Percentiles rank a stretch among this genome's conserved stretches.
Evolutionary conservation across 495 filamentous ascomycete species (phyloP).

Genomic region (Podospora pseudopauciseta): DNA sequence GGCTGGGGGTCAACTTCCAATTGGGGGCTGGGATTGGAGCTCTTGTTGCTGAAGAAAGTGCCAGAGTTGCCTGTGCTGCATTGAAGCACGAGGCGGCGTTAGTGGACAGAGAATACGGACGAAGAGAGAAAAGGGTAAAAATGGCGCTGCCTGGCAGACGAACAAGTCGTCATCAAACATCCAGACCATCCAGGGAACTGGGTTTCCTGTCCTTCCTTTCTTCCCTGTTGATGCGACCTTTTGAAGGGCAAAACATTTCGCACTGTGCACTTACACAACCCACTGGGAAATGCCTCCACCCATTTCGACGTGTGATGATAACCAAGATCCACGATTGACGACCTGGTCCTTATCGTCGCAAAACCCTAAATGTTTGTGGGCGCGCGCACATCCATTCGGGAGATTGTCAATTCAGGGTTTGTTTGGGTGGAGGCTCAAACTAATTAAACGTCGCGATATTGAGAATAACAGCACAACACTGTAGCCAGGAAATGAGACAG

Average conservation of each 20-base stretch:
- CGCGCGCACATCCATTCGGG: slow-evolving; percentile 3
- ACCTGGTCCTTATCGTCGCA: slow-evolving; percentile 4
- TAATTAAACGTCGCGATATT: neutral
- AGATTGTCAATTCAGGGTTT: neutral
- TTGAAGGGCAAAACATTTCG: neutral
- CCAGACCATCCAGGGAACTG: slow-evolving; percentile 6
- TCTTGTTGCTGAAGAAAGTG: neutral
- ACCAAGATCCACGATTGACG: neutral
- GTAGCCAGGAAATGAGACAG: neutral
- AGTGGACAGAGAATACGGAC: neutral
- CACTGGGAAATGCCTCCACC: slow-evolving; percentile 1
- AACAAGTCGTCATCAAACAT: neutral
- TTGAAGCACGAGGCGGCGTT: neutral
- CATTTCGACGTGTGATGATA: slow-evolving; percentile 5
- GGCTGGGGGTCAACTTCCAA: slow-evolving; percentile 10
- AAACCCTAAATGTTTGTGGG: slow-evolving; percentile 4
- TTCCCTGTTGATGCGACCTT: neutral
- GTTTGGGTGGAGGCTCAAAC: neutral
- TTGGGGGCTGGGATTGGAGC: slow-evolving; percentile 5
- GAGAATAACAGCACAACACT: too few relatives aligned
- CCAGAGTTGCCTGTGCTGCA: neutral
- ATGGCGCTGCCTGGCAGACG: neutral
- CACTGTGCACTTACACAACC: slow-evolving; percentile 13
- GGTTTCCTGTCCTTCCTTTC: neutral
- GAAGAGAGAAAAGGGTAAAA: slow-evolving; percentile 2